Base-by-base conservation (phyloP, 1,284 basidiomycete genomes). In the Phenoliferia sp. region DNA sequence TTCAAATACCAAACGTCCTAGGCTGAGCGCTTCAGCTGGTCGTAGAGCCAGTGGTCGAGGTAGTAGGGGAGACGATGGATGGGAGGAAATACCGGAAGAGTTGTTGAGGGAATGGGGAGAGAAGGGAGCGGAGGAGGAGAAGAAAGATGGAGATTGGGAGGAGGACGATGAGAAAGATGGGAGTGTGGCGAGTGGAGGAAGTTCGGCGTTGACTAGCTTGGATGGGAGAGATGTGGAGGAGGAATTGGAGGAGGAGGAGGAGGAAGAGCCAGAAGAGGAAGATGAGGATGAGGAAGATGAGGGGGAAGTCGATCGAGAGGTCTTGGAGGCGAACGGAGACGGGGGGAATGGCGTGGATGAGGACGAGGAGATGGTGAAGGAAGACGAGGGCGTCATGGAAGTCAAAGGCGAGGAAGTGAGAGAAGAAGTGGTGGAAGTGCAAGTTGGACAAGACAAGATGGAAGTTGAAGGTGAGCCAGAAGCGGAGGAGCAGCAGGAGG, bases 21-120 rank as follows among this genome's bases (percentile, higher is more conserved):
- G 73, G 87, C 88, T 31, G 89, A 58, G 28, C 5, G 28, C 7
- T 6, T 22, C 2, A 52, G 48, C 48, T 22, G n/a, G 17, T 32
- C 56, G 2, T 33, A 88, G 71, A 80, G 83, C 70, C 87, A 84
- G 57, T 19, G 17, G 22, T 4, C 15, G 33, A 35, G 6, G 58
- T 32, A 26, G 58, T n/a, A 3, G 58, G 31, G 9, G 6, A 91
- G 89, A 87, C 12, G 86, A 86, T 1, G 88, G 85, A 73, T 91
- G 90, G 89, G 88, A 91, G 77, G 81, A 84, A 67, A 83, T 91
- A 36, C 90, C 90, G 0, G 83, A 86, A 5, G 90, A 89, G 74
- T 90, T 89, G 89, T 74, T 90, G 67, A 75, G 80, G 10, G 44
- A 52, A 15, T 35, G 50, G 48, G 58, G 12, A 6, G 52, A 35